phyloP scores from a whole-genome alignment of 495 filamentous ascomycete genomes.

The Penicillium goetzii region DNA sequence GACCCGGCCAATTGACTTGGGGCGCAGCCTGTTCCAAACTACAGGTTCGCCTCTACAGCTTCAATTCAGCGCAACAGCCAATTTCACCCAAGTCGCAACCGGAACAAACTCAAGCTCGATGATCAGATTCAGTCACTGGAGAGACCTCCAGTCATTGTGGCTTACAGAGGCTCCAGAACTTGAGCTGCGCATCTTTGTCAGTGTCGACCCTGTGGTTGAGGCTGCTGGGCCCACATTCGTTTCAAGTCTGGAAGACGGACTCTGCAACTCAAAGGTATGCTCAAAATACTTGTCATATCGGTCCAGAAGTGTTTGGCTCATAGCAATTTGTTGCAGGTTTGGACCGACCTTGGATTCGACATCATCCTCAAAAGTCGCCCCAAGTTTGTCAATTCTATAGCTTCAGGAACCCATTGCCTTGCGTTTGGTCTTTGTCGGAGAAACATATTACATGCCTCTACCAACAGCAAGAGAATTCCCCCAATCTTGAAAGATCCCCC shows the following conservation, averaged over 20 bases:
- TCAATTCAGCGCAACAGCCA: constrained; percentile 18
- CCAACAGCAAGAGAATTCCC: constrained; percentile 22
- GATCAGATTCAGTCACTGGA: constrained; percentile 8
- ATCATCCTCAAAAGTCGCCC: constrained; percentile 30
- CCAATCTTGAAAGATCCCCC: constrained; percentile 20
- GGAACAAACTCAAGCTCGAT: neutral
- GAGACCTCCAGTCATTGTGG: constrained; percentile 30
- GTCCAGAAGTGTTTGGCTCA: neutral
- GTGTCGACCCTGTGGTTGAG: neutral
- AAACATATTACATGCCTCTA: neutral
- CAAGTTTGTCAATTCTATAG: neutral
- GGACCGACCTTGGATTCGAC: constrained; percentile 39
- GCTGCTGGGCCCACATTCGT: constrained; percentile 17
- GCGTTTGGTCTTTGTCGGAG: constrained; percentile 32
- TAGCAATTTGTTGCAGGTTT: constrained; percentile 28
- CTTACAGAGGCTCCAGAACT: constrained; percentile 37
- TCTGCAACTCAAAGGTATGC: constrained; percentile 37
- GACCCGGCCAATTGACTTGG: constrained; percentile 26
- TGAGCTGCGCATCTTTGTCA: constrained; percentile 29
- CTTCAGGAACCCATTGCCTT: constrained; percentile 19
- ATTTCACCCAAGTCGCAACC: constrained; percentile 3
- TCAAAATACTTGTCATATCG: neutral
- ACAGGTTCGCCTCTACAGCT: constrained; percentile 22
- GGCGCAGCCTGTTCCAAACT: constrained; percentile 16
- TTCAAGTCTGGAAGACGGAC: constrained; percentile 24